These are phyloP conservation scores for Prototheca cutis DNA, from an alignment of 163 green algal genomes.

Conservation along the genomic window DNA sequence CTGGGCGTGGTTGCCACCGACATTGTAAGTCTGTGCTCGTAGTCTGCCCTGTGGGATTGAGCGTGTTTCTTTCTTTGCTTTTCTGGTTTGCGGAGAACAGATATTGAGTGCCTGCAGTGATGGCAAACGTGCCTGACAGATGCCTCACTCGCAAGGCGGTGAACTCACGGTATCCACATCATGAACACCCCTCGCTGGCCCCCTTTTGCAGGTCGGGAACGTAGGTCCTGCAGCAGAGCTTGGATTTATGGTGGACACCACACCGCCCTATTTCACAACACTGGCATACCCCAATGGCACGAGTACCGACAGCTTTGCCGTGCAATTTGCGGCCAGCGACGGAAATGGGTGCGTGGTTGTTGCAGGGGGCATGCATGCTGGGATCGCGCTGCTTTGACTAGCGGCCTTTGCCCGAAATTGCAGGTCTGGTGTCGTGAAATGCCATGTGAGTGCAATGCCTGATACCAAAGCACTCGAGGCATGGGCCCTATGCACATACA, in stretches of 20 bases:
- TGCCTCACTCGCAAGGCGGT: too few relatives aligned
- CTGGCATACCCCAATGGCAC: slow-evolving; percentile 5
- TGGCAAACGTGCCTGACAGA: too few relatives aligned
- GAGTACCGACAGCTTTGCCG: neutral
- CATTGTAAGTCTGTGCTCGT: neutral
- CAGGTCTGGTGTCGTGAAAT: too few relatives aligned
- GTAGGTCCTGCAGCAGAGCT: slow-evolving; percentile 1
- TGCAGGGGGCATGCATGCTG: neutral
- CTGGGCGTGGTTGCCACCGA: slow-evolving; percentile 17
- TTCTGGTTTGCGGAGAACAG: too few relatives aligned
- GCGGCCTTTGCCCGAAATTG: too few relatives aligned
- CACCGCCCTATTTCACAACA: slow-evolving; percentile 15
- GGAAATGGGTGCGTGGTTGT: neutral
- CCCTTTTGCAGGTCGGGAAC: slow-evolving; percentile 19
- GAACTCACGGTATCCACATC: too few relatives aligned
- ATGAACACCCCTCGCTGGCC: too few relatives aligned
- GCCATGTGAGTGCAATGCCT: neutral
- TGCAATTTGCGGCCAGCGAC: slow-evolving; percentile 21
- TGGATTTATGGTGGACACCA: slow-evolving; percentile 27
- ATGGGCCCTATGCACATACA: neutral
- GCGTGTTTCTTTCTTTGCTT: too few relatives aligned
- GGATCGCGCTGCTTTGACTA: too few relatives aligned
- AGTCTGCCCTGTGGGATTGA: too few relatives aligned
- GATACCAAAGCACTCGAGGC: neutral
- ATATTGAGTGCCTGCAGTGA: too few relatives aligned